A percentile compares a stretch with the other conserved stretches of the same genome.
Evolutionary conservation across 192 early-diverging fungal species (phyloP).

Genomic region (Geranomyces michiganensis): DNA sequence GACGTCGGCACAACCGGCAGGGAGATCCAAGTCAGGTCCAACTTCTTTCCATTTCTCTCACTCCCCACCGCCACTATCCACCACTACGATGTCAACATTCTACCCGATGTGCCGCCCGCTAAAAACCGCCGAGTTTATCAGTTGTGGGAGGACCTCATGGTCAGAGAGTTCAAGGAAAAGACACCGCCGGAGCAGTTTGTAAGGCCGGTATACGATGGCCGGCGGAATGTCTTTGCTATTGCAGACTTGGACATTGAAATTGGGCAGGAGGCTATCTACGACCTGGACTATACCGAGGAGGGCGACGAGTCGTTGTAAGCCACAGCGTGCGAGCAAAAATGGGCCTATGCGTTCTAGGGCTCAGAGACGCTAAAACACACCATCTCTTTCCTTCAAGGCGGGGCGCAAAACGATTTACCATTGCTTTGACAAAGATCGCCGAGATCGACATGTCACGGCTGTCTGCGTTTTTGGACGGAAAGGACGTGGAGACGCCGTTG

Average conservation of each 20-base stretch:
- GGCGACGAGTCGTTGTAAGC: slow-evolving; percentile 43
- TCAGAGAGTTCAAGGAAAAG: background rate
- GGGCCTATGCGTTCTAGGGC: too few relatives aligned
- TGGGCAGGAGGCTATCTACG: slow-evolving; percentile 56
- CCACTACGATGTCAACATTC: slow-evolving; percentile 87
- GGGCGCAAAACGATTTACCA: slow-evolving; percentile 59
- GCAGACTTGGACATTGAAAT: background rate
- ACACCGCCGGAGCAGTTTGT: slow-evolving; percentile 32
- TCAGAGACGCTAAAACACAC: background rate
- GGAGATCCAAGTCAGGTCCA: slow-evolving; percentile 56
- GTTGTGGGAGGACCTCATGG: slow-evolving; percentile 53
- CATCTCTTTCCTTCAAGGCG: slow-evolving; percentile 28
- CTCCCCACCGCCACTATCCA: slow-evolving; percentile 70
- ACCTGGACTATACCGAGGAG: slow-evolving; percentile 58
- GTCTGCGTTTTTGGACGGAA: slow-evolving; percentile 49
- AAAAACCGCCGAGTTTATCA: slow-evolving; percentile 74
- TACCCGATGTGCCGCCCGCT: slow-evolving; percentile 76
- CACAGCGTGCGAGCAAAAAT: background rate
- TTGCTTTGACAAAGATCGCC: slow-evolving; percentile 67
- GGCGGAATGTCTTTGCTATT: slow-evolving; percentile 72
- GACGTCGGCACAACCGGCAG: slow-evolving; percentile 43
- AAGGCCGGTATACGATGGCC: slow-evolving; percentile 80
- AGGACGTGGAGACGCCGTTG: slow-evolving; percentile 48
- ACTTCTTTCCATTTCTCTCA: slow-evolving; percentile 77
- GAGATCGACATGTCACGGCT: slow-evolving; percentile 65